These are phyloP conservation scores for Conringia planisiliqua DNA, from an alignment of 345 rosid species.

Conservation along the genomic window DNA sequence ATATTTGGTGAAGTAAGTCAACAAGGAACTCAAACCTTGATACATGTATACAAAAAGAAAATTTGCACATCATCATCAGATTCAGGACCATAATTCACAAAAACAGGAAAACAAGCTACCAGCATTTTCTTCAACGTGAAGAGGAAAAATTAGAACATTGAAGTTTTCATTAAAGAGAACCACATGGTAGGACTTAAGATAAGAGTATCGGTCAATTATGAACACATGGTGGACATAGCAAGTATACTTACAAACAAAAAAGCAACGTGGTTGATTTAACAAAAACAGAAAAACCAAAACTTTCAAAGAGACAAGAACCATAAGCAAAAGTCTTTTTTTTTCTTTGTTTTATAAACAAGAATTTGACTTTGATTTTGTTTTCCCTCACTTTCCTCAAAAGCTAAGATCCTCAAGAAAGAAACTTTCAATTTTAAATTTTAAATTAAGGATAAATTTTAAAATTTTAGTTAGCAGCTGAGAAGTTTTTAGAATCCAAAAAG, in stretches of 20 bases:
- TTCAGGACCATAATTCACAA: neutral
- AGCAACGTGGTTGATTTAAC: neutral
- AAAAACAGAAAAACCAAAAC: neutral
- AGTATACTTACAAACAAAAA: neutral
- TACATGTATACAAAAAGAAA: neutral
- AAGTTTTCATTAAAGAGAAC: neutral
- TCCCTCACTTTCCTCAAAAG: neutral
- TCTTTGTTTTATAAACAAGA: neutral
- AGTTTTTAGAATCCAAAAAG: neutral
- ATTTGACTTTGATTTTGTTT: neutral
- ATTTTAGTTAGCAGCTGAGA: neutral
- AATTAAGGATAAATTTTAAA: neutral
- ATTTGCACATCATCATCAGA: neutral
- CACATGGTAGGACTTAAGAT: neutral
- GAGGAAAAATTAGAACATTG: neutral
- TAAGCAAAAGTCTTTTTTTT: neutral
- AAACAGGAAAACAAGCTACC: neutral
- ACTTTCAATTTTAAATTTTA: neutral
- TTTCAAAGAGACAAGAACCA: slow-evolving; percentile 10
- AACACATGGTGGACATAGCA: neutral
- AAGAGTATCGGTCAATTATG: neutral
- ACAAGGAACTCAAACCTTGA: neutral
- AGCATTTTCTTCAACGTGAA: neutral
- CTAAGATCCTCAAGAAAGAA: neutral
- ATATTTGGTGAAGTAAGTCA: neutral